Conservation (phyloP, 1,139 yeast species). For the Kurtzmaniella quercitrusa region DNA sequence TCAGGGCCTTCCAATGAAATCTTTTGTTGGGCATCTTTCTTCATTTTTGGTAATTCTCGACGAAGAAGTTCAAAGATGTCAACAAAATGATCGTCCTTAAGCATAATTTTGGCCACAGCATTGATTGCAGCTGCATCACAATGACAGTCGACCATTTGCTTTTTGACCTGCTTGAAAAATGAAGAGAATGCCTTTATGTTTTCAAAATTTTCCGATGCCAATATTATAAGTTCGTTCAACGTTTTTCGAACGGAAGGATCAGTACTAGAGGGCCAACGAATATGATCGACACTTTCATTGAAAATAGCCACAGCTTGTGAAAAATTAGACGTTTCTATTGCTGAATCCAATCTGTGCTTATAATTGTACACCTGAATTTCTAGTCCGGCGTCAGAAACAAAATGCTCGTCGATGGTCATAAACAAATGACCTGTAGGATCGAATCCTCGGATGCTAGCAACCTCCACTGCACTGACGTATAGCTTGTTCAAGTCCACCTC, state of each 20-base stretch:
- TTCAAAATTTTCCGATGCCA: slow-evolving; percentile 16
- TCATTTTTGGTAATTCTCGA: slow-evolving; percentile 53
- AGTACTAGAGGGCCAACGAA: slow-evolving; percentile 27
- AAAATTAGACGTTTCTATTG: slow-evolving; percentile 19
- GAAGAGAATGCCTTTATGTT: slow-evolving; percentile 27
- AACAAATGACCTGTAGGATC: slow-evolving; percentile 18
- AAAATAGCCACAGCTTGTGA: slow-evolving; percentile 27
- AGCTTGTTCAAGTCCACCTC: slow-evolving; percentile 1
- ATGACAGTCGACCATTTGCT: slow-evolving; percentile 29
- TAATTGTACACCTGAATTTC: slow-evolving; percentile 23
- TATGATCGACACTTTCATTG: slow-evolving; percentile 25
- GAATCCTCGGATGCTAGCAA: slow-evolving; percentile 14
- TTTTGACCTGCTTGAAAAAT: slow-evolving; percentile 33
- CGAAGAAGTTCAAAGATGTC: slow-evolving; percentile 58
- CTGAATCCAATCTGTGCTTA: slow-evolving; percentile 28
- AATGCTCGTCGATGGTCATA: slow-evolving; percentile 13
- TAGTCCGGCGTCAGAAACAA: slow-evolving; percentile 10
- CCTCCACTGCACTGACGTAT: background rate
- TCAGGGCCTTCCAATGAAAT: slow-evolving; percentile 25
- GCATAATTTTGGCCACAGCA: slow-evolving; percentile 43
- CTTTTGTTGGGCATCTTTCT: slow-evolving; percentile 27
- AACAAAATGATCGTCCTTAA: slow-evolving; percentile 47
- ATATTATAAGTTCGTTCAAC: slow-evolving; percentile 29
- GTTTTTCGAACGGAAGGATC: slow-evolving; percentile 30
- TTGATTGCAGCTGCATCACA: slow-evolving; percentile 41